These are phyloP conservation scores for Bromus sterilis DNA, from an alignment of 176 grass and related monocot genomes.

Conservation along the genomic window DNA sequence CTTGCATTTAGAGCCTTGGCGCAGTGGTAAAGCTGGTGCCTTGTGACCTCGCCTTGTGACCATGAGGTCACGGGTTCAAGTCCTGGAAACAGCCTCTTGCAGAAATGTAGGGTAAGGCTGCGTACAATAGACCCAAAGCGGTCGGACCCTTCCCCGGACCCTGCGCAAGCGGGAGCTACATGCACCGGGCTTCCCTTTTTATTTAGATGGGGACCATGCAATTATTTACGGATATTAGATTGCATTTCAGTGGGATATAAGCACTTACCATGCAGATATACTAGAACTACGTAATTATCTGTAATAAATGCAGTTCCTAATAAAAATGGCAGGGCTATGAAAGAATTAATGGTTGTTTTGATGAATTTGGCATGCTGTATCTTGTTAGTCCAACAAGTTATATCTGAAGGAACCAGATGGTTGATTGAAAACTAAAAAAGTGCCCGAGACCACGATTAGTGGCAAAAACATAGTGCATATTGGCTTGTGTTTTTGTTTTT, in stretches of 20 bases:
- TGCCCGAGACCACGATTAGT: background rate
- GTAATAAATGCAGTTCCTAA: background rate
- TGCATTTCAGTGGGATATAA: background rate
- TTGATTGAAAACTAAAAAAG: background rate
- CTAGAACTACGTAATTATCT: background rate
- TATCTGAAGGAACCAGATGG: background rate
- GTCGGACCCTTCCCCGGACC: too few species aligned
- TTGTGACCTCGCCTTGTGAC: too few species aligned
- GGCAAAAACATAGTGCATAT: background rate
- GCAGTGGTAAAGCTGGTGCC: too few species aligned
- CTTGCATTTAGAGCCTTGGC: too few species aligned
- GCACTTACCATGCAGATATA: background rate
- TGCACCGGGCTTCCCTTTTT: too few species aligned
- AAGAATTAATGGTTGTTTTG: background rate
- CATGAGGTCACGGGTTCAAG: too few species aligned
- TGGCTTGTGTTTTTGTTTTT: background rate
- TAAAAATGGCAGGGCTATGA: background rate
- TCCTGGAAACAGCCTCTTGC: too few species aligned
- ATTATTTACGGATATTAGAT: background rate
- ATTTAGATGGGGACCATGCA: background rate
- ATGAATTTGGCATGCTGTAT: slow-evolving; percentile 7
- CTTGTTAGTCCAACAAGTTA: background rate
- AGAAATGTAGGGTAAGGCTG: too few species aligned
- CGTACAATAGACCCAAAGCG: too few species aligned
- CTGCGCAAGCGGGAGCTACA: too few species aligned